Conservation (phyloP, 305 asterid species). For the Nicotiana rustica region DNA sequence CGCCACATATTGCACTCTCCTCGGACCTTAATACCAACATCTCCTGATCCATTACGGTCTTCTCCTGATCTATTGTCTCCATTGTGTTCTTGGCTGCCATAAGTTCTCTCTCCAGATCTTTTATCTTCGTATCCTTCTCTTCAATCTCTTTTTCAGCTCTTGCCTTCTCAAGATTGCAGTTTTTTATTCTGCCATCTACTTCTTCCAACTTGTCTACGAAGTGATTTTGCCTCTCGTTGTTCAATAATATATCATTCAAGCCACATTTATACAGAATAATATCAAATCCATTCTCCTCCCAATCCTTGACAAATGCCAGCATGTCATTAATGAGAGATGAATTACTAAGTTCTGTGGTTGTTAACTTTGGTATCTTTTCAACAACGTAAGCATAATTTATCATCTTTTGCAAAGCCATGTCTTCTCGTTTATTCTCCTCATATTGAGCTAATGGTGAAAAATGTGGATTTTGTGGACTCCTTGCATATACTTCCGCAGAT, state of each 20-base stretch:
- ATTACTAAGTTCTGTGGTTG: slow-evolving; percentile 27
- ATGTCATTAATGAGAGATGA: slow-evolving; percentile 14
- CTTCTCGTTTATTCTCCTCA: slow-evolving; percentile 24
- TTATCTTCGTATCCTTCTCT: slow-evolving; percentile 11
- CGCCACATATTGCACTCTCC: slow-evolving; percentile 3
- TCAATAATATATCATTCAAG: neutral
- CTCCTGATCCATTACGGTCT: neutral
- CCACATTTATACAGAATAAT: neutral
- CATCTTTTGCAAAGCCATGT: slow-evolving; percentile 28
- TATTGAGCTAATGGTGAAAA: slow-evolving; percentile 31
- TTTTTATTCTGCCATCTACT: neutral
- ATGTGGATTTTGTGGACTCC: slow-evolving; percentile 34
- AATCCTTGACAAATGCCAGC: slow-evolving; percentile 29
- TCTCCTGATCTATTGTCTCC: neutral
- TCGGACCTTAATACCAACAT: neutral
- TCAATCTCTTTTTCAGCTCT: neutral
- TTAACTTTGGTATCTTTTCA: slow-evolving; percentile 32
- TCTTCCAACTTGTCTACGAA: slow-evolving; percentile 12
- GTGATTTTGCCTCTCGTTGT: slow-evolving; percentile 21
- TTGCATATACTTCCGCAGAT: slow-evolving; percentile 29
- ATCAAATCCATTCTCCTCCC: slow-evolving; percentile 32
- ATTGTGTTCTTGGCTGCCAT: slow-evolving; percentile 15
- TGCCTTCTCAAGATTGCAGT: neutral
- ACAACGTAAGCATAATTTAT: slow-evolving; percentile 9
- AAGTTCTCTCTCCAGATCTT: slow-evolving; percentile 22